These are phyloP conservation scores for Fagus crenata DNA, from an alignment of 306 rosid genomes.

Conservation along the genomic window DNA sequence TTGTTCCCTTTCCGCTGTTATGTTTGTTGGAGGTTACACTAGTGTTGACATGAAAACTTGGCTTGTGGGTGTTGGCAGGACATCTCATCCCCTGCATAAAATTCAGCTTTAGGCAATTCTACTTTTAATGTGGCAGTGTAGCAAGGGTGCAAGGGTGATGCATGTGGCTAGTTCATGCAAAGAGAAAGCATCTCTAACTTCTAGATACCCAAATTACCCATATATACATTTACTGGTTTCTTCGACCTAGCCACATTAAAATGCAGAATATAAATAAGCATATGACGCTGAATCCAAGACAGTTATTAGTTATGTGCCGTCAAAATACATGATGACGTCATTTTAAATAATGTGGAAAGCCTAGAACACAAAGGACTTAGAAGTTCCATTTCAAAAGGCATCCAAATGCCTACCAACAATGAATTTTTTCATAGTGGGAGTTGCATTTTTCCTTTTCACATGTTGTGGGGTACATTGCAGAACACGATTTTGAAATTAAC, in stretches of 20 bases:
- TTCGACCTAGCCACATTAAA: not conserved
- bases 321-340: not conserved
- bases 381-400: not conserved
- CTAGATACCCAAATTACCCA: not conserved
- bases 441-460: not conserved
- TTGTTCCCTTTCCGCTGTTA: conserved; percentile 64
- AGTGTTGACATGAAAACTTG: conserved; percentile 95
- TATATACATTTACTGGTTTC: not conserved
- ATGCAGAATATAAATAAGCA: not conserved
- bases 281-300: not conserved
- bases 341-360: not conserved
- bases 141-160: conserved; percentile 12
- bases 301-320: not conserved
- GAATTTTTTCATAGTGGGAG: not conserved
- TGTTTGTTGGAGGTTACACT: conserved; percentile 72
- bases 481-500: not conserved
- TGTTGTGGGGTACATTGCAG: not conserved
- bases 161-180: conserved; percentile 5
- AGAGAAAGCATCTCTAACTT: conserved; percentile 7
- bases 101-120: conserved; percentile 22
- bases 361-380: not conserved
- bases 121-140: conserved; percentile 18
- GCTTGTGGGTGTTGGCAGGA: conserved; percentile 87
- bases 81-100: conserved; percentile 93
- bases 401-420: not conserved